Evolutionary conservation across 495 filamentous ascomycete genomes (phyloP), one percentile per base, ranked within the genome.

Genomic region (Daldinia childiae): DNA sequence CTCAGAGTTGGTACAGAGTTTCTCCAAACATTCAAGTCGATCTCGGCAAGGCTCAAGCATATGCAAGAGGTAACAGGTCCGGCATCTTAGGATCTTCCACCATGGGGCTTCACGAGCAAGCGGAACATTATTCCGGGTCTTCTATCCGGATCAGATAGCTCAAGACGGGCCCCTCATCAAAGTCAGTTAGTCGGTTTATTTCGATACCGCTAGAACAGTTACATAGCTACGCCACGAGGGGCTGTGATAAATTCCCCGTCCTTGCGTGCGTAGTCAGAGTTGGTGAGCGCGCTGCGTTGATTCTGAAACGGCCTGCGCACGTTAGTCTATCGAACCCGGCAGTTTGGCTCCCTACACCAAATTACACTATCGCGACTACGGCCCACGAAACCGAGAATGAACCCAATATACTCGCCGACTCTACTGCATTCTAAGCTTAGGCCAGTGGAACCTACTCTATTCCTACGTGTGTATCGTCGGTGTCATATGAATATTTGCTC

Each of bases 291-390:
- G 29, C 43, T 50, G 50, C 50, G 60, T 52, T 50, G 65, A 60
- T 32, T 66, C 61, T 73, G 66, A 73, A 73, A 69, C 71, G 50
- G 52, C 38, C 70, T 61, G 57, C 24, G 27, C 62, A 52, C 29
- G 48, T 45, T 66, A 69, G 66, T 30, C 59, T 36, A 34, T 50
- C 32, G 50, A 59, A 69, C 62, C 66, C 66, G 71, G 71, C 58
- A 69, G 66, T 68, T 69, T 66, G 65, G 64, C 65, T 58, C 58
- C 30, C 32, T 45, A 48, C 17, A 27, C 43, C 63, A 63, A 52
- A 66, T 67, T 63, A 61, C 63, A 57, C 30, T 69, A 64, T 69
- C 57, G 57, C 65, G 38, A 56, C 61, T n/a, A 34, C 70, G 70
- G 70, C 34, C 66, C 62, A 69, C 39, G 38, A 66, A 60, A 50